Evolutionary conservation across 495 filamentous ascomycete species (phyloP).

Genomic region (Neurospora sp.): DNA sequence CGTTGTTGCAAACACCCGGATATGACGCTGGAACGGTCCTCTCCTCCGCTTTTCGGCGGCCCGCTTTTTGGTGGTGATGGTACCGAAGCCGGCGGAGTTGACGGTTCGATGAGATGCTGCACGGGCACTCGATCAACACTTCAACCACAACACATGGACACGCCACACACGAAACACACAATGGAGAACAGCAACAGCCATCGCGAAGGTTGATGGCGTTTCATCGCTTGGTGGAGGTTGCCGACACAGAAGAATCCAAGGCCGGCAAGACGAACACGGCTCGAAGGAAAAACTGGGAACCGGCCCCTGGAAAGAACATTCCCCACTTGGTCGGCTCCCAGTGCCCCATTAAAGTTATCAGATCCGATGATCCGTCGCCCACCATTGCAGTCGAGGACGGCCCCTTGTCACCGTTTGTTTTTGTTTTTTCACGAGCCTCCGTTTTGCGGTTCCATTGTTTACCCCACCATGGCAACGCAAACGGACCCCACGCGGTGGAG

Average conservation of each 20-base stretch:
- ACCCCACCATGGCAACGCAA: background rate
- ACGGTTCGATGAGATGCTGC: background rate
- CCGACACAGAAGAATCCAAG: background rate
- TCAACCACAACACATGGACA: background rate
- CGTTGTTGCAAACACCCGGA: background rate
- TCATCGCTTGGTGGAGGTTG: background rate
- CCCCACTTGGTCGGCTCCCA: background rate
- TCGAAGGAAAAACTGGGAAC: background rate
- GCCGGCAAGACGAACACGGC: background rate
- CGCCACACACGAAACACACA: background rate
- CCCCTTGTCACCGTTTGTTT: background rate
- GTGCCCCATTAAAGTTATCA: conserved; percentile 12
- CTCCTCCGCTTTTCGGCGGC: background rate
- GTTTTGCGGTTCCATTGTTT: background rate
- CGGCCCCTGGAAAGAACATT: background rate
- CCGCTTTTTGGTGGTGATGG: background rate
- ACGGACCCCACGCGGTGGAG: background rate
- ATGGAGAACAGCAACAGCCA: background rate
- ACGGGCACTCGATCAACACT: background rate
- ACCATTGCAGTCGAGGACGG: background rate
- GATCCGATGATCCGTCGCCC: conserved; percentile 8
- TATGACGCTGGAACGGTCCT: background rate
- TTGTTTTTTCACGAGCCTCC: background rate
- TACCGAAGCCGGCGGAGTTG: background rate
- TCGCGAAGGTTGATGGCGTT: background rate